These are phyloP conservation scores for Penicillium coprophilum DNA, from an alignment of 495 filamentous ascomycete species.

Conservation along the genomic window DNA sequence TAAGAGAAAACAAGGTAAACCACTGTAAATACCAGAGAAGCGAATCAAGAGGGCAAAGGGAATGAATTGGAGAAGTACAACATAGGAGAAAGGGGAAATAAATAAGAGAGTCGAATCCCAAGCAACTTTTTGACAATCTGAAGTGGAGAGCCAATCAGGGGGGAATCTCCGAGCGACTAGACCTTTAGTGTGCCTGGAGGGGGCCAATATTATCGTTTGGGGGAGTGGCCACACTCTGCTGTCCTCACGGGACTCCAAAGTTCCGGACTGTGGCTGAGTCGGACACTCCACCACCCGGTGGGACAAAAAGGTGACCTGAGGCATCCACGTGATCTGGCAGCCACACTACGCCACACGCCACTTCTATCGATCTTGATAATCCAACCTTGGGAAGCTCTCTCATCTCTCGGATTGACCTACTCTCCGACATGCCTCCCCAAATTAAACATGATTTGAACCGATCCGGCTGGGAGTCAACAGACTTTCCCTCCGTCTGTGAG, in stretches of 20 bases:
- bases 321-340: conserved; percentile 10
- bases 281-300: conserved; percentile 18
- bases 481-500: conserved; percentile 65
- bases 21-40: conserved; percentile 11
- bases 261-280: conserved; percentile 27
- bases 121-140: conserved; percentile 25
- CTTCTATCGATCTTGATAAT: conserved; percentile 16
- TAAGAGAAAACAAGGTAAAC: conserved; percentile 1
- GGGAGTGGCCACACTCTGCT: conserved; percentile 12
- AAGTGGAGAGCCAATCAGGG: conserved; percentile 11
- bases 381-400: conserved; percentile 7
- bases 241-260: conserved; percentile 7
- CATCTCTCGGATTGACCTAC: conserved; percentile 2
- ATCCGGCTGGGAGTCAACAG: conserved; percentile 92
- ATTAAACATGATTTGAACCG: conserved; percentile 97
- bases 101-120: conserved; percentile 19
- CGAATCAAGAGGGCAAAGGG: conserved; percentile 14
- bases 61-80: conserved; percentile 11
- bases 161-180: conserved; percentile 11
- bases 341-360: conserved; percentile 20
- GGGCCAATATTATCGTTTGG: neutral
- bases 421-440: conserved; percentile 51
- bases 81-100: conserved; percentile 17
- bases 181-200: conserved; percentile 9
- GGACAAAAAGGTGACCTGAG: neutral